A percentile compares a stretch with the other conserved stretches of the same genome.
phyloP scores from a whole-genome alignment of 2,329 filamentous ascomycete genomes.

The Chlorencoelia australis region DNA sequence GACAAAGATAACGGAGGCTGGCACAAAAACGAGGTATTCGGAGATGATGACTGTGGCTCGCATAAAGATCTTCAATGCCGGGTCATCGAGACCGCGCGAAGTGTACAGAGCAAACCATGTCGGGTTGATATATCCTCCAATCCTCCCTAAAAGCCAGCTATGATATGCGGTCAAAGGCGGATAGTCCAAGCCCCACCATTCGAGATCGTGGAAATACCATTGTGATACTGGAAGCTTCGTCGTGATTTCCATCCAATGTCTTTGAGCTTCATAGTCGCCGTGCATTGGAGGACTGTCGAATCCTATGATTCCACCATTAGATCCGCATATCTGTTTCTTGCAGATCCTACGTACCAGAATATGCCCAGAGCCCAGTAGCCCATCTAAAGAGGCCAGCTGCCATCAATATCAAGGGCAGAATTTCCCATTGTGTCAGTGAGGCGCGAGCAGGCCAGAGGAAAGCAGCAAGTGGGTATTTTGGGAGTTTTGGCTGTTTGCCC shows the following conservation, averaged over 20 bases:
- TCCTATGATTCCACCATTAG: constrained; percentile 42
- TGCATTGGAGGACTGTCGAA: constrained; percentile 78
- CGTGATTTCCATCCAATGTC: constrained; percentile 98
- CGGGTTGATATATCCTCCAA: constrained; percentile 70
- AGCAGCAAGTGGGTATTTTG: constrained; percentile 75
- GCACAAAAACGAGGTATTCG: constrained; percentile 83
- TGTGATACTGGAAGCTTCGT: constrained; percentile 79
- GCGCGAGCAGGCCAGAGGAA: constrained; percentile 88
- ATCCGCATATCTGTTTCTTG: constrained; percentile 9
- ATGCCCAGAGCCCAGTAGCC: constrained; percentile 87
- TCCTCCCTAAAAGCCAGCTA: constrained; percentile 85
- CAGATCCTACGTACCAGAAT: constrained; percentile 57
- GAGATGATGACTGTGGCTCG: constrained; percentile 81
- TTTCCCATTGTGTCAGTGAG: constrained; percentile 81
- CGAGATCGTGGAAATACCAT: constrained; percentile 95
- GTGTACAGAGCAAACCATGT: constrained; percentile 79
- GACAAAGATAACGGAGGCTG: constrained; percentile 75
- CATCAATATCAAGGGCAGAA: constrained; percentile 82
- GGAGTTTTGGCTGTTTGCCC: too few relatives aligned
- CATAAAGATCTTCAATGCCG: constrained; percentile 87
- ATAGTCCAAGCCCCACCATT: constrained; percentile 98
- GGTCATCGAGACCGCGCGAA: constrained; percentile 74
- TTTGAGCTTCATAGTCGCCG: constrained; percentile 94
- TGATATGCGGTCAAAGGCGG: constrained; percentile 96
- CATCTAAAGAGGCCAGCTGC: constrained; percentile 84